Evolutionary conservation across 2,329 filamentous ascomycete genomes (phyloP).

Genomic region (Ilyonectria mors-panacis): DNA sequence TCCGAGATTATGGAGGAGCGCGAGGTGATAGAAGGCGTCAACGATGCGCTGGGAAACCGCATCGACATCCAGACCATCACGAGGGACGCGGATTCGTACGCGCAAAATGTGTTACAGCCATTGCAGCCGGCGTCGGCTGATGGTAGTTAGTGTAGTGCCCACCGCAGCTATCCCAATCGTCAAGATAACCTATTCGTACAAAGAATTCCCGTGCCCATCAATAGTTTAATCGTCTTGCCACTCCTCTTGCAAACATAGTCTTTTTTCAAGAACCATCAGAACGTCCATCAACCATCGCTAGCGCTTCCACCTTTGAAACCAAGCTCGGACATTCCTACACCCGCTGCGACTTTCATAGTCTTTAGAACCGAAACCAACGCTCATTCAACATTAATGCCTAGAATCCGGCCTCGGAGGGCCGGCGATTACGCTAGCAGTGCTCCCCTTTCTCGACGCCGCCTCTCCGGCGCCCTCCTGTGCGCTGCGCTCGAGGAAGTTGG

Average conservation of each 20-base stretch:
- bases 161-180: conserved; percentile 42
- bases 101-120: conserved; percentile 59
- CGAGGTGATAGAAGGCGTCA: conserved; percentile 80
- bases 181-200: conserved; percentile 48
- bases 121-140: conserved; percentile 44
- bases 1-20: conserved; percentile 83
- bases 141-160: conserved; percentile 35
- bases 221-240: conserved; percentile 30
- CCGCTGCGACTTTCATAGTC: conserved; percentile 25
- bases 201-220: conserved; percentile 39
- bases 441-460: conserved; percentile 65
- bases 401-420: conserved; percentile 58
- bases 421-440: conserved; percentile 65
- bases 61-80: conserved; percentile 75
- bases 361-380: conserved; percentile 24
- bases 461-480: conserved; percentile 66
- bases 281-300: conserved; percentile 12
- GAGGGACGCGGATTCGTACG: conserved; percentile 75
- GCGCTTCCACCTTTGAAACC: conserved; percentile 21
- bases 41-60: conserved; percentile 74
- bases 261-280: conserved; percentile 30
- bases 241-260: conserved; percentile 34
- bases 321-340: conserved; percentile 22
- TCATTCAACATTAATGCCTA: conserved; percentile 46
- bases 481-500: conserved; percentile 88